Evolutionary conservation across 148 eudicot species (phyloP), one percentile per base, ranked within the genome.

Genomic region (Linanthus parryae): DNA sequence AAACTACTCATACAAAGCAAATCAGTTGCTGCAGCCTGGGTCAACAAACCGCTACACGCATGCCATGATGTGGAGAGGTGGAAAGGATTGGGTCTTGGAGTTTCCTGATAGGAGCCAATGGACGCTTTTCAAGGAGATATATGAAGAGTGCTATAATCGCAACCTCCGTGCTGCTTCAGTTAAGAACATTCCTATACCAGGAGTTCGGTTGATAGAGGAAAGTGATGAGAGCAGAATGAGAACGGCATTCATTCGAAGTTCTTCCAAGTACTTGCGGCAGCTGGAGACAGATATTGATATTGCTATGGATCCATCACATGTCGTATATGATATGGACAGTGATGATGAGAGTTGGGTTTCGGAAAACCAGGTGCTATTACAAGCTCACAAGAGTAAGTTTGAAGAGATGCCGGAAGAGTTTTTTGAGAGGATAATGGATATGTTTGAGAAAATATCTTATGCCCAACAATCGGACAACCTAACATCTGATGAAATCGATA

Each of bases 41-140:
- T 61, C 90, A 37, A 72, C 88, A 28, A 87, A 92, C 57, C 96
- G 96, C 44, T 87, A 70, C 63, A 84, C 99, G 36, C 94, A 87
- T 82, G 99, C 85, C 27, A 87, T 92, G 99, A 82, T 87, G 94
- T 92, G 99, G 94, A 87, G 82, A 70, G 99, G 96, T 41, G 96
- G 83, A 26, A 84, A 92, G 57, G 96, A 92, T 51, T 87, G 96
- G 94, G 75, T 63, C 43, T 55, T 92, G 69, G 99, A 88, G 68
- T 92, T 92, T 59, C 78, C 85, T 25, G 94, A 92, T 48, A 69
- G 96, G 65, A 65, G 74, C 61, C 99, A 87, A 46, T 92, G 99
- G 99, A 52, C 60, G 58, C 65, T 68, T 50, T 92, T 92, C 67
- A 92, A 88, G 66, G 96, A 92, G 82, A 81, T 92, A 88, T 73